Percentiles rank a stretch among this genome's conserved stretches.
These are phyloP conservation scores for Dactylellina sp. DNA, from an alignment of 2,329 filamentous ascomycete species.

Conservation along the genomic window DNA sequence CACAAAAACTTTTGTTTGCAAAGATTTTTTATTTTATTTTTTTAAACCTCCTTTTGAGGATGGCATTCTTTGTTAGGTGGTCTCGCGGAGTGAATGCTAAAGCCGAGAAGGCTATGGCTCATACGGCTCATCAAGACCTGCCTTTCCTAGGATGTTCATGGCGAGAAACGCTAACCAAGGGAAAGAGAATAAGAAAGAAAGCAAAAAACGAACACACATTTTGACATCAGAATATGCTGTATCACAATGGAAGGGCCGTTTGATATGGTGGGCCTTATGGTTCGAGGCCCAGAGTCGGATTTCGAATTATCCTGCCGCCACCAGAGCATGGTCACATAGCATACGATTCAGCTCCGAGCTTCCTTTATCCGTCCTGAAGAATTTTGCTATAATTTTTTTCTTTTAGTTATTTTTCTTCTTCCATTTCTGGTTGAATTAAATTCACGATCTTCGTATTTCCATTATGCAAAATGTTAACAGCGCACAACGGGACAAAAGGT, in stretches of 20 bases:
- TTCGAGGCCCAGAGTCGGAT: constrained; percentile 25
- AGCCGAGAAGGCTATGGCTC: constrained; percentile 45
- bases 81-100: constrained; percentile 47
- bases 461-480: not conserved
- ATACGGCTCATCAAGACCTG: constrained; percentile 44
- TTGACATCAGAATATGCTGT: constrained; percentile 24
- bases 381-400: too few relatives aligned
- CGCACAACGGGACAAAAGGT: not conserved
- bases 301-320: constrained; percentile 36
- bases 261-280: constrained; percentile 10
- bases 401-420: too few relatives aligned
- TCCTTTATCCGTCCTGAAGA: constrained; percentile 31
- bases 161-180: not conserved
- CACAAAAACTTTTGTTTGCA: not conserved
- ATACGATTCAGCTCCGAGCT: constrained; percentile 1
- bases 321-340: not conserved
- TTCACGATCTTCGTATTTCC: constrained; percentile 17
- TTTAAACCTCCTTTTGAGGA: not conserved
- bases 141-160: constrained; percentile 43
- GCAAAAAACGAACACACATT: not conserved
- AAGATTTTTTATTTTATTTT: constrained; percentile 32
- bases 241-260: constrained; percentile 23
- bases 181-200: not conserved
- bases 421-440: too few relatives aligned
- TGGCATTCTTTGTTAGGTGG: constrained; percentile 11